Evolutionary conservation across 768 basidiomycete genomes (phyloP).

Genomic region (Phaeotremella skinneri): DNA sequence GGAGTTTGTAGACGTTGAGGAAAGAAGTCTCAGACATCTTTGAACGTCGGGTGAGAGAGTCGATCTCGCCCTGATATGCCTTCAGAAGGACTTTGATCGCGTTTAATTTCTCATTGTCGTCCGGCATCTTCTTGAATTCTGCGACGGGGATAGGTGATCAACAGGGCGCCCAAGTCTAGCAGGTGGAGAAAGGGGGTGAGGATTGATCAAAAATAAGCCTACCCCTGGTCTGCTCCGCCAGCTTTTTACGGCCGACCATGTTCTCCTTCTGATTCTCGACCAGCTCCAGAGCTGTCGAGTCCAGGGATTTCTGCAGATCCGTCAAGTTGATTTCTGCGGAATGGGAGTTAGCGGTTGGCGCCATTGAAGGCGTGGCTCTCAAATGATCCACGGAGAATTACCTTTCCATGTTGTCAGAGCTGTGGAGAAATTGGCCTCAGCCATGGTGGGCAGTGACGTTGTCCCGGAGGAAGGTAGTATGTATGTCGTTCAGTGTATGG

Average conservation of each 20-base stretch:
- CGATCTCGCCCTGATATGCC: constrained; percentile 96
- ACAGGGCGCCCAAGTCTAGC: neutral
- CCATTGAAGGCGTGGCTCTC: neutral
- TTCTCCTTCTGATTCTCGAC: constrained; percentile 99
- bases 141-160: neutral
- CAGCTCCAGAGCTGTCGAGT: constrained; percentile 87
- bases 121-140: constrained; percentile 97
- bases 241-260: constrained; percentile 83
- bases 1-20: constrained; percentile 90
- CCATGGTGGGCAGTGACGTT: constrained; percentile 22
- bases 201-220: constrained; percentile 13
- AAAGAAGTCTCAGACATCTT: constrained; percentile 93
- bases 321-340: constrained; percentile 74
- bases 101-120: constrained; percentile 73
- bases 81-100: constrained; percentile 89
- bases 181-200: neutral
- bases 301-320: constrained; percentile 88
- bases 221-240: constrained; percentile 97
- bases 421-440: constrained; percentile 84
- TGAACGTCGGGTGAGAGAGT: constrained; percentile 86
- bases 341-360: neutral
- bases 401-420: constrained; percentile 91
- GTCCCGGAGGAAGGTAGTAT: no score
- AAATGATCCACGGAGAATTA: constrained; percentile 53
- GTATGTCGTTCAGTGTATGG: neutral